Evolutionary conservation across 1,284 basidiomycete species (phyloP), one percentile per base, ranked within the genome.

Genomic region (Fomitiporia mediterranea): DNA sequence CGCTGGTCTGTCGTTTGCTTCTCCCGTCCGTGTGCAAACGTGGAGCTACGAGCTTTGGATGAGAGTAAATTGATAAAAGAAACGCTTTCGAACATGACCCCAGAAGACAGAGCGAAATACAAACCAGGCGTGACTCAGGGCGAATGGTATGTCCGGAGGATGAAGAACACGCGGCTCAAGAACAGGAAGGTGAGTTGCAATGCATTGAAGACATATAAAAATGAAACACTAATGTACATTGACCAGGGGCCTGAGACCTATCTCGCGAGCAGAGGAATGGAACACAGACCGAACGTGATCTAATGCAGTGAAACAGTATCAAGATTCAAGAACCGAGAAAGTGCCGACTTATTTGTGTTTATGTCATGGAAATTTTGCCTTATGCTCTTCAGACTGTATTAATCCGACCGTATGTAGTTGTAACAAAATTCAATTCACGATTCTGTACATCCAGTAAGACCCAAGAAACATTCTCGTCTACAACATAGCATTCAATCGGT

Each of bases 1-100:
- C 75, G 84, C 28, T 83, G 76, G 74, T 83, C 82, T 2, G 69
- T 84, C 4, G 82, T 82, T 0, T 86, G 77, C 67, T 86, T 86
- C 66, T 78, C 76, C 0, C 75, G 84, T 9, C 84, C 83, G 0
- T 78, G 80, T 8, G 77, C 84, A 64, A 71, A 71, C 2, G 68
- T 75, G 23, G 38, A 73, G 1, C 70, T 82, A 37, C 71, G 72
- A 19, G 74, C 82, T 1, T 69, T 82, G 2, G 74, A 82, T n/a
- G 69, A 79, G 23, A 85, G 82, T 59, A 37, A 52, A 4, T 7
- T 37, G 15, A 23, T 53, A n/a, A 42, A 39, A 15, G 35, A 40
- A 27, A 43, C 56, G 2, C 17, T 57, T 13, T 21, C 17, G 1
- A n/a, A 21, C n/a, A 53, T 57, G 56, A 35, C 6, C 7, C 27